A percentile compares a stretch with the other conserved stretches of the same genome.
These are phyloP conservation scores for Phalaenopsis aphrodite DNA, from an alignment of 106 monocot species.

Conservation along the genomic window DNA sequence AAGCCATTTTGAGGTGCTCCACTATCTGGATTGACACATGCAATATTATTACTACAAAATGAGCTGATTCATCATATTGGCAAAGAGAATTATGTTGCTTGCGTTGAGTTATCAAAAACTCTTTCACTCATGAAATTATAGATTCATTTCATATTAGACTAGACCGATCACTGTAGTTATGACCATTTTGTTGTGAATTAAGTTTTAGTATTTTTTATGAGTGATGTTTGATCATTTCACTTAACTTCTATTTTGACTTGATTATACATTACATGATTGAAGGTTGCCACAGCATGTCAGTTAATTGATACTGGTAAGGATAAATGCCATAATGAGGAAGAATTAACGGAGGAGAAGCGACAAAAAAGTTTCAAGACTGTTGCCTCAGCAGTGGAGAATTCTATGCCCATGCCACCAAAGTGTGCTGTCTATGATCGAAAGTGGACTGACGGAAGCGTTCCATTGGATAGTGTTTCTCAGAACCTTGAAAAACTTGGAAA, in stretches of 20 bases:
- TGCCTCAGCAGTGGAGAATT: conserved; percentile 24
- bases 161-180: background rate
- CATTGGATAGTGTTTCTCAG: conserved; percentile 49
- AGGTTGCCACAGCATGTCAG: background rate
- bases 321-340: conserved; percentile 24
- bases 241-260: background rate
- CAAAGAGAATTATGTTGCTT: background rate
- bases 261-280: background rate
- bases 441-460: conserved; percentile 86
- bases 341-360: conserved; percentile 22
- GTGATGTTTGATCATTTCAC: background rate
- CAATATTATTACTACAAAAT: too few species aligned
- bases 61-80: too few species aligned
- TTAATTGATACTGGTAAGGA: conserved; percentile 36
- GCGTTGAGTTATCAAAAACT: background rate
- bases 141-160: background rate
- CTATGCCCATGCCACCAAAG: conserved; percentile 16
- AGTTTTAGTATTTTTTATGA: background rate
- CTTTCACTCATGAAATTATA: background rate
- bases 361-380: conserved; percentile 21
- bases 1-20: too few species aligned
- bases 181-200: background rate
- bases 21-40: too few species aligned
- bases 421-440: conserved; percentile 64
- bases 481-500: conserved; percentile 73